Conservation (phyloP, 106 monocot species). For the Dendrobium nobile region DNA sequence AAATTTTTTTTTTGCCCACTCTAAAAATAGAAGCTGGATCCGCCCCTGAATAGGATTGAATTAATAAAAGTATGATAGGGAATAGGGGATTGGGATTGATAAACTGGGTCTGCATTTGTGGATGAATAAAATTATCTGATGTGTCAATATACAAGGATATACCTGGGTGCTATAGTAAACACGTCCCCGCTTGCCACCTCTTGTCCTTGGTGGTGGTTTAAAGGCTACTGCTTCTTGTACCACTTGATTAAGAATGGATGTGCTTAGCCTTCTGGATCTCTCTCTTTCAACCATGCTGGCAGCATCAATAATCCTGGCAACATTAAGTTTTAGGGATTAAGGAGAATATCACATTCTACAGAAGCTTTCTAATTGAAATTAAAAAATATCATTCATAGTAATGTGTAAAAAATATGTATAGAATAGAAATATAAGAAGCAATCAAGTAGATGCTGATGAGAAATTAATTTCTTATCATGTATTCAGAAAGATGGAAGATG, state of each 20-base stretch:
- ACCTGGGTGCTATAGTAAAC: conserved; percentile 93
- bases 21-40: too few species aligned
- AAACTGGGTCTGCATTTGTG: not conserved
- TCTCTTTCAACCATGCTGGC: conserved; percentile 87
- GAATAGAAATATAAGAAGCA: not conserved
- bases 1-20: too few species aligned
- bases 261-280: conserved; percentile 84
- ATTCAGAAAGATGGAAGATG: not conserved
- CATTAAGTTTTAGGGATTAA: not conserved
- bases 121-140: not conserved
- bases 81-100: not conserved
- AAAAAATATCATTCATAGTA: not conserved
- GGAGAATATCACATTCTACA: not conserved
- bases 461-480: not conserved
- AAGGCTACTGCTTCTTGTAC: conserved; percentile 84
- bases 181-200: conserved; percentile 91
- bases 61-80: not conserved
- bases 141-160: not conserved
- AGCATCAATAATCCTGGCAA: conserved; percentile 66
- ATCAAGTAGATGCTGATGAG: not conserved
- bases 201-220: conserved; percentile 91
- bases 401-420: not conserved
- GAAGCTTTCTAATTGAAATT: not conserved
- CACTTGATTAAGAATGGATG: conserved; percentile 84
- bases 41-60: not conserved